phyloP scores from a whole-genome alignment of 306 rosid genomes.

The Trifolium pratense region DNA sequence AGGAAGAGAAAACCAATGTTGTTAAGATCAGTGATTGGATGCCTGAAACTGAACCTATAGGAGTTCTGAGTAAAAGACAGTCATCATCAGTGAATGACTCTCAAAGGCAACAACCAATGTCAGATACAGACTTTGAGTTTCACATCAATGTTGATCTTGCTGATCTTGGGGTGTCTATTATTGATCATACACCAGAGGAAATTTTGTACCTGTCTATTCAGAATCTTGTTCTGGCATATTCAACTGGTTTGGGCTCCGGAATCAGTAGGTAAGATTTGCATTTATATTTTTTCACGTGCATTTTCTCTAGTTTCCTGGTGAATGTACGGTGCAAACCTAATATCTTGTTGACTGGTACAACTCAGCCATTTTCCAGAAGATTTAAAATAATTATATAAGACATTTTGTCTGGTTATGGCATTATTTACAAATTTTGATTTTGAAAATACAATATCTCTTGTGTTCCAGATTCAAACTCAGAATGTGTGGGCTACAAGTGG shows the following conservation, averaged over 20 bases:
- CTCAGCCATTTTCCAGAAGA: slow-evolving; percentile 27
- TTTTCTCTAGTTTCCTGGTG: slow-evolving; percentile 31
- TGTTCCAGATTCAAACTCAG: slow-evolving; percentile 80
- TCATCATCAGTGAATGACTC: slow-evolving; percentile 51
- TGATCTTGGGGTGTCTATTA: slow-evolving; percentile 83
- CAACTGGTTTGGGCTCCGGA: slow-evolving; percentile 93
- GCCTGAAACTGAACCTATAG: slow-evolving; percentile 76
- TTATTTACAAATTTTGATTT: slow-evolving; percentile 35
- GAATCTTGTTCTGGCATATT: slow-evolving; percentile 80
- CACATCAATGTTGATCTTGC: slow-evolving; percentile 81
- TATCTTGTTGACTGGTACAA: slow-evolving; percentile 26
- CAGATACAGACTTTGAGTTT: slow-evolving; percentile 72
- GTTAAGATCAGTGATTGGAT: slow-evolving; percentile 90
- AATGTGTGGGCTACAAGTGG: slow-evolving; percentile 88
- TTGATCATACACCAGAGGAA: slow-evolving; percentile 96
- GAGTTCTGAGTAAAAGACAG: slow-evolving; percentile 51
- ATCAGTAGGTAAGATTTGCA: slow-evolving; percentile 73
- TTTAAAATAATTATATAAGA: slow-evolving; percentile 26
- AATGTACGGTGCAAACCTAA: slow-evolving; percentile 16
- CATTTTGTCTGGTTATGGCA: slow-evolving; percentile 19
- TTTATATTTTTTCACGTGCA: slow-evolving; percentile 26
- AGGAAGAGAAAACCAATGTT: slow-evolving; percentile 82
- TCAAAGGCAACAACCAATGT: slow-evolving; percentile 54
- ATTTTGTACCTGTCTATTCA: slow-evolving; percentile 82
- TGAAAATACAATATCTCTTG: slow-evolving; percentile 31